Percentiles rank a stretch among this genome's conserved stretches.
Evolutionary conservation across 2,329 filamentous ascomycete genomes (phyloP).

Genomic region (Fusarium transvaalense): DNA sequence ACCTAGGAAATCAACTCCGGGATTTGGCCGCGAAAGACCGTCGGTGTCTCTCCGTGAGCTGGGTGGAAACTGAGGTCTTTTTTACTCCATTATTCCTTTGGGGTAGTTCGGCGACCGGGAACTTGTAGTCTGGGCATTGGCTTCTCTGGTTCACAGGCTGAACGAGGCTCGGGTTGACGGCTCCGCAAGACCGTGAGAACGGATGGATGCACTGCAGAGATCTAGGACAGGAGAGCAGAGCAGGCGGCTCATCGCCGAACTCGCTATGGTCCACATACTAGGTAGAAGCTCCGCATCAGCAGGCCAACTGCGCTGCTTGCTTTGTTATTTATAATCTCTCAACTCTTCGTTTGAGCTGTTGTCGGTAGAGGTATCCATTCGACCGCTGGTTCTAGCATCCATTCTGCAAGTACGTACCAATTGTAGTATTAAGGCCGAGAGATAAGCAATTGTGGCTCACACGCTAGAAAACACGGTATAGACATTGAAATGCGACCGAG

Average conservation of each 20-base stretch:
- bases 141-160: constrained; percentile 22
- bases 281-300: constrained; percentile 38
- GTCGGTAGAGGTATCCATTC: constrained; percentile 35
- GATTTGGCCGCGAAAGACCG: constrained; percentile 29
- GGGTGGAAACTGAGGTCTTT: constrained; percentile 9
- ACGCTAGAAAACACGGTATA: constrained; percentile 42
- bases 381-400: constrained; percentile 34
- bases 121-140: constrained; percentile 18
- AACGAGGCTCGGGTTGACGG: constrained; percentile 31
- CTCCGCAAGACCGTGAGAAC: constrained; percentile 40
- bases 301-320: constrained; percentile 33
- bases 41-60: constrained; percentile 31
- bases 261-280: constrained; percentile 41
- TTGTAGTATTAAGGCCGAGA: constrained; percentile 29
- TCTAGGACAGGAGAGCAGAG: neutral
- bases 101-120: constrained; percentile 39
- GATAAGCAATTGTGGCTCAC: constrained; percentile 43
- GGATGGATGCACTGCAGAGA: constrained; percentile 10
- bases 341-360: constrained; percentile 44
- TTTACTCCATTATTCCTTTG: neutral
- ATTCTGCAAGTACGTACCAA: constrained; percentile 9
- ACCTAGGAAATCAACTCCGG: too few relatives aligned
- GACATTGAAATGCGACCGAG: constrained; percentile 27
- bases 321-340: constrained; percentile 50
- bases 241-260: constrained; percentile 33